Evolutionary conservation across 306 rosid genomes (phyloP).

Genomic region (Cucurbita maxima): DNA sequence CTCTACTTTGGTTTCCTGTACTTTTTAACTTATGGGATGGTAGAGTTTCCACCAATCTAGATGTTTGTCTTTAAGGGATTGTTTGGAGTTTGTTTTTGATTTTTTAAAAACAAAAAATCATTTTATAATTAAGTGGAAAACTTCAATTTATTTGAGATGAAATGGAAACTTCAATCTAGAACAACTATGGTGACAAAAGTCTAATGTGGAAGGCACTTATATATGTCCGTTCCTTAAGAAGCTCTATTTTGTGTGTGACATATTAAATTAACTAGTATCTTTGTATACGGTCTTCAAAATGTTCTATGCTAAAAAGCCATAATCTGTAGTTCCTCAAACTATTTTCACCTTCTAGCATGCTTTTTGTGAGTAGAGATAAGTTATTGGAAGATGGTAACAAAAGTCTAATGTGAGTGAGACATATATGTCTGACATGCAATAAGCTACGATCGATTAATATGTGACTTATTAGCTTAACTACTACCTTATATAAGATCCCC

Average conservation of each 20-base stretch:
- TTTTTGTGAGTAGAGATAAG: background rate
- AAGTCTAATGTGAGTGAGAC: background rate
- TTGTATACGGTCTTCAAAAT: background rate
- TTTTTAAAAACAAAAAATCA: background rate
- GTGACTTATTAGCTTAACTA: background rate
- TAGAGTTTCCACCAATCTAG: background rate
- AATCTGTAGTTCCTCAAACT: background rate
- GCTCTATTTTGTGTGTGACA: background rate
- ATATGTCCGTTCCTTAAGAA: background rate
- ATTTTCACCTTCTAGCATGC: background rate
- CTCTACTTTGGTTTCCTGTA: background rate
- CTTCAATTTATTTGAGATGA: background rate
- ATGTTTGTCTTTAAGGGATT: background rate
- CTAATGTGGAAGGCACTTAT: background rate
- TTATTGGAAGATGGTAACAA: background rate
- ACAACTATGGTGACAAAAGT: background rate
- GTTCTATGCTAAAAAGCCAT: background rate
- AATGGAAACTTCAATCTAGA: background rate
- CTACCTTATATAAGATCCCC: background rate
- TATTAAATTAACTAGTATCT: background rate
- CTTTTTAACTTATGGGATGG: background rate
- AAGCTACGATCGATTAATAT: background rate
- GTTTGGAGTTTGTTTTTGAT: background rate
- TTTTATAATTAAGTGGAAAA: no score
- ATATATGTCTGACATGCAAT: background rate